Percentiles rank a stretch among this genome's conserved stretches.
These are phyloP conservation scores for Termitomyces sp. DNA, from an alignment of 768 basidiomycete species.

Conservation along the genomic window DNA sequence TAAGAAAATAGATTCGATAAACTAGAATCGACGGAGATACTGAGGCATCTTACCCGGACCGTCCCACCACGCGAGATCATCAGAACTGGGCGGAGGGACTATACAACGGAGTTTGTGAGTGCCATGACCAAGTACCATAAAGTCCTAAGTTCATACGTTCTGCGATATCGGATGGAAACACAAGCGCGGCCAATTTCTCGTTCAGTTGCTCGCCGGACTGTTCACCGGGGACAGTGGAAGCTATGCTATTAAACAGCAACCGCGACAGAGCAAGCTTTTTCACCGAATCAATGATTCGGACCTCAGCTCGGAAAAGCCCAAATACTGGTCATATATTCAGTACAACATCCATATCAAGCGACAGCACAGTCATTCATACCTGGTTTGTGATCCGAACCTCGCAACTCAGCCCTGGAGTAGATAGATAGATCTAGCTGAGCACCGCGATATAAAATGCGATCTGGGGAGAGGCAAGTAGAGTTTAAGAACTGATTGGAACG, in stretches of 20 bases:
- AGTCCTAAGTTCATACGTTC: slow-evolving; percentile 36
- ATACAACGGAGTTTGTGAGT: slow-evolving; percentile 1
- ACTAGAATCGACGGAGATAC: not conserved
- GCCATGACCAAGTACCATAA: not conserved
- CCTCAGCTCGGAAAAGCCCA: slow-evolving; percentile 72
- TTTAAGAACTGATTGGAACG: too few species aligned
- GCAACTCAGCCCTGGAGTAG: slow-evolving; percentile 83
- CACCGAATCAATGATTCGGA: slow-evolving; percentile 73
- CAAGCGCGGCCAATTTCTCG: slow-evolving; percentile 63
- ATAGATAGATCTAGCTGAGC: slow-evolving; percentile 62
- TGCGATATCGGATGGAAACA: slow-evolving; percentile 40
- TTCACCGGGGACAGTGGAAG: slow-evolving; percentile 37
- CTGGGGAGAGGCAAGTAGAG: slow-evolving; percentile 34
- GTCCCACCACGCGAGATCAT: slow-evolving; percentile 79
- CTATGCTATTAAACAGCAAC: slow-evolving; percentile 61
- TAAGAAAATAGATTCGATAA: not conserved
- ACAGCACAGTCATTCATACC: slow-evolving; percentile 39
- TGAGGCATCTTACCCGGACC: slow-evolving; percentile 47
- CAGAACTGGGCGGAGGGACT: slow-evolving; percentile 88
- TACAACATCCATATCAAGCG: not conserved
- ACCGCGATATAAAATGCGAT: slow-evolving; percentile 90
- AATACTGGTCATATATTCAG: slow-evolving; percentile 55
- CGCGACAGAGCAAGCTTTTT: slow-evolving; percentile 72
- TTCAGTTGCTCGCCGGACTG: slow-evolving; percentile 63
- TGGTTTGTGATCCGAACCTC: slow-evolving; percentile 94